Evolutionary conservation across 2,329 filamentous ascomycete genomes (phyloP).

Genomic region (Aspergillus costaricaensis): DNA sequence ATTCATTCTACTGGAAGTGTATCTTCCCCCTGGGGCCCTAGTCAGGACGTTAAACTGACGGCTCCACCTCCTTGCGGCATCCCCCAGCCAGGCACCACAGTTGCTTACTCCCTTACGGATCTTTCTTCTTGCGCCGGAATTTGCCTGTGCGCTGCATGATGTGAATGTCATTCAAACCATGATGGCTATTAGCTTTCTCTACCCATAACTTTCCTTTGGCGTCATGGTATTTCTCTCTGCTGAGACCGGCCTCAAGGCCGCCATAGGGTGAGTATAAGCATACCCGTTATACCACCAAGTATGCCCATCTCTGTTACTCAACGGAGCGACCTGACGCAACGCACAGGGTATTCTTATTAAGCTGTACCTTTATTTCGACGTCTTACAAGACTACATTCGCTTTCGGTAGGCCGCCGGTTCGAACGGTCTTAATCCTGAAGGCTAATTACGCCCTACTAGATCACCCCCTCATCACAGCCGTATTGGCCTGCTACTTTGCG

Average conservation of each 20-base stretch:
- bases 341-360: constrained; percentile 35
- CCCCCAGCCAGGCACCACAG: constrained; percentile 7
- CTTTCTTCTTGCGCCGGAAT: constrained; percentile 7
- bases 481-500: constrained; percentile 44
- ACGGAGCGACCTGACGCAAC: constrained; percentile 22
- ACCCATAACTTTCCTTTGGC: constrained; percentile 18
- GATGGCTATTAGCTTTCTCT: constrained; percentile 15
- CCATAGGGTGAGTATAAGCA: constrained; percentile 32
- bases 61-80: constrained; percentile 13
- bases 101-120: constrained; percentile 2
- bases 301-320: neutral
- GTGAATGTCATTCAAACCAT: constrained; percentile 11
- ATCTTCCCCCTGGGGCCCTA: constrained; percentile 7
- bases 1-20: neutral
- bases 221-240: constrained; percentile 32
- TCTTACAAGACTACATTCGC: constrained; percentile 43
- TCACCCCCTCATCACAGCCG: constrained; percentile 48
- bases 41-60: constrained; percentile 4
- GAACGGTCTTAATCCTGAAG: neutral
- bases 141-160: constrained; percentile 12
- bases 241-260: constrained; percentile 35
- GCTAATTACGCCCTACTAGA: constrained; percentile 35
- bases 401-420: constrained; percentile 36
- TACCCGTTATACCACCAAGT: neutral
- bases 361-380: constrained; percentile 36